Evolutionary conservation across 306 rosid species (phyloP).

Genomic region (Casuarina cunninghamiana): DNA sequence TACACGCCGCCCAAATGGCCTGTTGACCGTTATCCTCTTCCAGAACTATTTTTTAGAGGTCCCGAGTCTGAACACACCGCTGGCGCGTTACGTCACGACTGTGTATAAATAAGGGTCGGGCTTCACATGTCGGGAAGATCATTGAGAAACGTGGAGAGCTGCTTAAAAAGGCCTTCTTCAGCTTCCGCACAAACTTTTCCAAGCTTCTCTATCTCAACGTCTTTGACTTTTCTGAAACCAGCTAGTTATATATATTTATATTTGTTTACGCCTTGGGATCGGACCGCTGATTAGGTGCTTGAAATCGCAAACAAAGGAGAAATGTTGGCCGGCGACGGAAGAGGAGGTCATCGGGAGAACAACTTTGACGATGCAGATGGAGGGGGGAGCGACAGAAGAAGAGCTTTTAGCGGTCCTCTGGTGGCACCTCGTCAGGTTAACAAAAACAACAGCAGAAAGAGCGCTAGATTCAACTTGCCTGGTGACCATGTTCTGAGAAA

Average conservation of each 20-base stretch:
- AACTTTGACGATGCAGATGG: constrained; percentile 24
- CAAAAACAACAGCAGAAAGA: constrained; percentile 5
- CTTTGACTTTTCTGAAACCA: not conserved
- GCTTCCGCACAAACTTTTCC: not conserved
- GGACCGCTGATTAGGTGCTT: not conserved
- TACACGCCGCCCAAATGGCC: not conserved
- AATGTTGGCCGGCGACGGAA: not conserved
- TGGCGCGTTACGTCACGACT: not conserved
- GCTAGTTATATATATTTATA: not conserved
- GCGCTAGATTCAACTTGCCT: constrained; percentile 21
- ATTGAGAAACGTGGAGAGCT: not conserved
- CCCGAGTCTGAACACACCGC: not conserved
- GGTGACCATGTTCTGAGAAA: not conserved
- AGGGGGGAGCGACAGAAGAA: not conserved
- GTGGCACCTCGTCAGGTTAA: not conserved
- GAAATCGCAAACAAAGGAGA: not conserved
- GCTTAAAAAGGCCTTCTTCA: not conserved
- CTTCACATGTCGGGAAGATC: not conserved
- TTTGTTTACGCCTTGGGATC: not conserved
- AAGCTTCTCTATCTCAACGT: not conserved
- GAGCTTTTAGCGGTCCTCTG: constrained; percentile 45
- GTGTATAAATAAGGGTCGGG: not conserved
- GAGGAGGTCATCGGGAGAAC: not conserved
- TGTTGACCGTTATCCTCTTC: not conserved
- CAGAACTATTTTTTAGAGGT: not conserved